Conservation (phyloP, 768 basidiomycete species). For the Botryobasidium botryosum region DNA sequence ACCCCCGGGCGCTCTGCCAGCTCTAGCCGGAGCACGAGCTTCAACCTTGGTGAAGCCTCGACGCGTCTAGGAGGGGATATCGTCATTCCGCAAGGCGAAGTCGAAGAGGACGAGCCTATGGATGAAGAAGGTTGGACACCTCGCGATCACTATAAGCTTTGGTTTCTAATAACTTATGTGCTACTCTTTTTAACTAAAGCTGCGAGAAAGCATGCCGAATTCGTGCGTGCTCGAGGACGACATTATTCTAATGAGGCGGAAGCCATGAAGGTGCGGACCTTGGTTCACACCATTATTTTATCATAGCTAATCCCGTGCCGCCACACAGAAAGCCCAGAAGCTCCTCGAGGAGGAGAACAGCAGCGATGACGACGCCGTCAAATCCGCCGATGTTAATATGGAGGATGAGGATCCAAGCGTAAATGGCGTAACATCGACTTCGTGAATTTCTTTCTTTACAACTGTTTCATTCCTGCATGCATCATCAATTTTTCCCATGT, state of each 20-base stretch:
- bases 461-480: too few relatives aligned
- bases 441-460: too few relatives aligned
- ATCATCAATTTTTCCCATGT: background rate
- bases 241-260: conserved; percentile 87
- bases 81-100: conserved; percentile 19
- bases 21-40: conserved; percentile 67
- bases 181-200: too few relatives aligned
- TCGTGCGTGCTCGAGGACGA: conserved; percentile 60
- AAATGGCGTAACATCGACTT: too few relatives aligned
- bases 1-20: conserved; percentile 29
- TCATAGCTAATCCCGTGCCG: too few relatives aligned
- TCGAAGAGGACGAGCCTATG: conserved; percentile 70
- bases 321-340: too few relatives aligned
- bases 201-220: conserved; percentile 65
- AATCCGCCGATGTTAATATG: too few relatives aligned
- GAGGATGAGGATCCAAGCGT: too few relatives aligned
- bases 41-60: conserved; percentile 44
- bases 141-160: background rate
- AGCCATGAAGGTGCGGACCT: conserved; percentile 62
- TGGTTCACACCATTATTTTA: too few relatives aligned
- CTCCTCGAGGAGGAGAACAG: too few relatives aligned
- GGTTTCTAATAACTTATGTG: background rate
- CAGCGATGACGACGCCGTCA: too few relatives aligned
- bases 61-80: conserved; percentile 30
- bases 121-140: conserved; percentile 60